Evolutionary conservation across 1,284 basidiomycete species (phyloP).

Genomic region (Marasmius fiardii): DNA sequence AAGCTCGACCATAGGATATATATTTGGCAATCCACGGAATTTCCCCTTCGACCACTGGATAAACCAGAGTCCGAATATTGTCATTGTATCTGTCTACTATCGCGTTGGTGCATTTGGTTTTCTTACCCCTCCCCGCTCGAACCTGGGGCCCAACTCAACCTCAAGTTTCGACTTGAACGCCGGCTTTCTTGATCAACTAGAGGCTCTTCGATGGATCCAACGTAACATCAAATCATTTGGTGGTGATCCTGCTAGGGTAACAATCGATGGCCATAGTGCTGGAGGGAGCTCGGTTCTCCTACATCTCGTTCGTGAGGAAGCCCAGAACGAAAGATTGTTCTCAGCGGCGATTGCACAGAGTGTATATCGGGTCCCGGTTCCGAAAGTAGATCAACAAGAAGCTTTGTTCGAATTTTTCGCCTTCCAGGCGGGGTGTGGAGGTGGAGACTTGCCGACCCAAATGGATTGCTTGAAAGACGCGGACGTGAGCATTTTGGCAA

Average conservation of each 20-base stretch:
- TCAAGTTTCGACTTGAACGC: slow-evolving; percentile 48
- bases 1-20: slow-evolving; percentile 34
- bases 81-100: slow-evolving; percentile 53
- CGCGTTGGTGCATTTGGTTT: slow-evolving; percentile 53
- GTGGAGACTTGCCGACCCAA: slow-evolving; percentile 29
- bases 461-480: slow-evolving; percentile 46
- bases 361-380: slow-evolving; percentile 46
- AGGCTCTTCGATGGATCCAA: slow-evolving; percentile 52
- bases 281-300: slow-evolving; percentile 53
- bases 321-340: slow-evolving; percentile 31
- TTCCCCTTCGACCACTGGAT: slow-evolving; percentile 56
- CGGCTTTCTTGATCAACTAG: slow-evolving; percentile 58
- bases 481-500: slow-evolving; percentile 43
- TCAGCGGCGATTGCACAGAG: slow-evolving; percentile 55
- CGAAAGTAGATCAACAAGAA: slow-evolving; percentile 44
- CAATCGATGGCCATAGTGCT: slow-evolving; percentile 57
- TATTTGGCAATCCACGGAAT: slow-evolving; percentile 51
- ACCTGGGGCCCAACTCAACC: slow-evolving; percentile 28
- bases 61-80: slow-evolving; percentile 43
- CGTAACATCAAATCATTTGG: not conserved
- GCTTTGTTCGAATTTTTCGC: slow-evolving; percentile 52
- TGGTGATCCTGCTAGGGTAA: not conserved
- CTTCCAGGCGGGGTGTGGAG: slow-evolving; percentile 42
- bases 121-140: slow-evolving; percentile 31
- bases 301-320: slow-evolving; percentile 37